Base-by-base conservation (phyloP, 305 asterid species). In the Salvia sclarea region DNA sequence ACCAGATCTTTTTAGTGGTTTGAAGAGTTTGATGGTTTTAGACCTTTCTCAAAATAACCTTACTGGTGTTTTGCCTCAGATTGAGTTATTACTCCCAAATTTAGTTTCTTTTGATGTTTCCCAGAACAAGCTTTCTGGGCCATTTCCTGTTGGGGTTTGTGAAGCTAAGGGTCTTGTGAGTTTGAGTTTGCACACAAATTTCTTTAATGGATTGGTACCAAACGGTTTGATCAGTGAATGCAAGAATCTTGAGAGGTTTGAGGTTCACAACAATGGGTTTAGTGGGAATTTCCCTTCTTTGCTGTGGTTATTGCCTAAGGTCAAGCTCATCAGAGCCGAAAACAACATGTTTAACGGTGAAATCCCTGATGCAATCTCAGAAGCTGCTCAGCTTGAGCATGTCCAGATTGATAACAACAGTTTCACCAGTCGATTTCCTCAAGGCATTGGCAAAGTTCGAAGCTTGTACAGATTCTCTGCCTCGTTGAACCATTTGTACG, bases 401-500 rank as follows among this genome's bases (percentile, higher is more conserved):
- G 95, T 91, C 69, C 95, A 88, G 83, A 88, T 91, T 75, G 96
- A 91, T 77, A 84, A 87, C 81, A 91, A 88, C 61, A 83, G 91
- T 76, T 89, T 91, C 68, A 60, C 71, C 58, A 70, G 86, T 70
- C 68, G 53, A 66, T 76, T 88, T 79, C 91, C 97, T 50, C 71
- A 56, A 7, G 89, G 93, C 31, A 70, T 91, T 78, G 97, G 97
- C 14, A 74, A 78, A 66, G 54, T 88, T 13, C 71, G 72, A 72
- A 83, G 77, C 66, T 79, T 91, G 85, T 91, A 91, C 54, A 81
- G 96, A 56, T 88, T 91, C 75, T 88, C 97, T 11, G 95, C 96
- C 8, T 85, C 93, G 3, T 77, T 70, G 45, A 88, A 91, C 68
- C 73, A 70, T 63, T 81, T 88, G 21, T 85, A 83, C 28, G 97